Evolutionary conservation across 1,284 basidiomycete genomes (phyloP), one percentile per base, ranked within the genome.

Genomic region (Anthracocystis setariae): DNA sequence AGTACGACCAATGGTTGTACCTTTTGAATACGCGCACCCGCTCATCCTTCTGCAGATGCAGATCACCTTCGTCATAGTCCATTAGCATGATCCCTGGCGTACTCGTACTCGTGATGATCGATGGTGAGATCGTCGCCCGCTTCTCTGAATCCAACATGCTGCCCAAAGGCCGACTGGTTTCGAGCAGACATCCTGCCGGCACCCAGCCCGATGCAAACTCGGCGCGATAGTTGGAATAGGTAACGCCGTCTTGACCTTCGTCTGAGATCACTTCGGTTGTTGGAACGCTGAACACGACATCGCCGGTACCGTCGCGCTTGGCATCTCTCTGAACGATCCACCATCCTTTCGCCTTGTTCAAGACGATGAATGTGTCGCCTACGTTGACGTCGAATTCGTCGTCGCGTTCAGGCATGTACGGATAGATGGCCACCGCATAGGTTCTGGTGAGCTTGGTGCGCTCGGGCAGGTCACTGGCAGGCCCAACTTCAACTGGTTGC

Each of bases 351-450:
- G 93, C 91, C 68, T 95, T 90, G 60, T 92, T 92, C 53, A 96
- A 86, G 78, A 98, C 95, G 73, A 97, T 89, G 83, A 96, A 98
- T 20, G 84, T 84, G 55, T 85, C 84, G 37, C 85, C 85, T 1
- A 98, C 93, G 43, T 91, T 89, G 3, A 98, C 95, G 81, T 98
- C 93, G 83, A 98, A 98, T 83, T 99, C 96, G 83, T 98, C 95
- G 48, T 93, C 92, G 80, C 94, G 90, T 84, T 97, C 94, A 9
- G 94, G 93, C 88, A 93, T 91, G 84, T 97, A 97, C 23, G 92
- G 93, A 79, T 93, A 94, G 73, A 94, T 94, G 24, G 92, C 92
- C 20, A 94, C 91, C 0, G 92, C 92, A 73, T 92, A 94, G 13
- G 91, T 81, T 50, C 43, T 61, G 20, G 44, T 33, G 35, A 40